These are phyloP conservation scores for Phytophthora fragariaefolia DNA, from an alignment of 352 stramenopile species.

Conservation along the genomic window DNA sequence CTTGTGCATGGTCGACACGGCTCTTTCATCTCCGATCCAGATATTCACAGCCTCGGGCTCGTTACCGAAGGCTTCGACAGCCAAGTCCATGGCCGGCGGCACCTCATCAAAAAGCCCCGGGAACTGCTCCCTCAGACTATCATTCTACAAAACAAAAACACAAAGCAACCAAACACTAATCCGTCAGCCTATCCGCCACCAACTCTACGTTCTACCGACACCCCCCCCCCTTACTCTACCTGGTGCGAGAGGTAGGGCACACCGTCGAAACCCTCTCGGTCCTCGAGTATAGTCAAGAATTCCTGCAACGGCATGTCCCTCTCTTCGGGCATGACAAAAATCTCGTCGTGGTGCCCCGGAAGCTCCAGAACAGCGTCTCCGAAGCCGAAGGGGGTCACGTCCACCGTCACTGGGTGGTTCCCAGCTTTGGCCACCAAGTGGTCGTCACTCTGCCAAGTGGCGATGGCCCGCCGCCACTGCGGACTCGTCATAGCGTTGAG, in stretches of 20 bases:
- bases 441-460: conserved; percentile 59
- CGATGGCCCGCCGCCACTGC: conserved; percentile 58
- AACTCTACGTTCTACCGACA: not conserved
- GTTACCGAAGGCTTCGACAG: conserved; percentile 77
- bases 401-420: conserved; percentile 61
- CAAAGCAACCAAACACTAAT: not conserved
- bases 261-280: conserved; percentile 67
- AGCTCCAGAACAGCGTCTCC: conserved; percentile 75
- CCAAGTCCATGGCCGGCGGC: conserved; percentile 61
- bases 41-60: conserved; percentile 94
- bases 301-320: conserved; percentile 68
- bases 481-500: conserved; percentile 63
- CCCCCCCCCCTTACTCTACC: conserved; percentile 17
- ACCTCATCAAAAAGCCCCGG: conserved; percentile 70
- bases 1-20: conserved; percentile 97
- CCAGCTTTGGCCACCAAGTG: conserved; percentile 62
- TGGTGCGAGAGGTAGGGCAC: conserved; percentile 88
- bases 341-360: conserved; percentile 21
- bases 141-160: conserved; percentile 47
- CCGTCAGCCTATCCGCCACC: no score
- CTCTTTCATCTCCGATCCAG: conserved; percentile 97
- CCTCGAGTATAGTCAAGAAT: conserved; percentile 58
- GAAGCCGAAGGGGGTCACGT: conserved; percentile 80
- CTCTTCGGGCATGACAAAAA: conserved; percentile 88
- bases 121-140: conserved; percentile 78